Conservation (phyloP, 805 yeast genomes). For the Scheffersomyces coipomensis region DNA sequence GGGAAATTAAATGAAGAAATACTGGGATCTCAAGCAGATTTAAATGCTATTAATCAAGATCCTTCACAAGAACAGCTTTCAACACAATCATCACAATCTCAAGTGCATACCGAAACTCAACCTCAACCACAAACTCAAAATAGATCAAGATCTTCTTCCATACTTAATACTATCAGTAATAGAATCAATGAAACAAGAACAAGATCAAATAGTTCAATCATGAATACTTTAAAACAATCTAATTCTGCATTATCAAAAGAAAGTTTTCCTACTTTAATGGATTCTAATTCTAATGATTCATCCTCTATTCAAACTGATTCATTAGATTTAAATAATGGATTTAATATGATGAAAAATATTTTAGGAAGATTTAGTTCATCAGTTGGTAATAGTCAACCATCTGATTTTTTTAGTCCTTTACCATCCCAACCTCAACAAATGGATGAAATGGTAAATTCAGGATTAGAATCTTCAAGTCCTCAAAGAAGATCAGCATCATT, state of each 20-base stretch:
- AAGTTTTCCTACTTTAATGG: slow-evolving; percentile 22
- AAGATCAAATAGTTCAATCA: slow-evolving; percentile 32
- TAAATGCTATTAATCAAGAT: slow-evolving; percentile 1
- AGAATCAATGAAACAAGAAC: slow-evolving; percentile 30
- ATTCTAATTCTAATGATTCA: slow-evolving; percentile 6
- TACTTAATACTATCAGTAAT: slow-evolving; percentile 33
- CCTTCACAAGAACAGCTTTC: background rate
- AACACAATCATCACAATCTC: background rate
- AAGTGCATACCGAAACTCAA: background rate
- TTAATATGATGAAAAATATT: slow-evolving; percentile 32
- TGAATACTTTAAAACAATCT: slow-evolving; percentile 16
- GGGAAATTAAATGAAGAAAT: slow-evolving; percentile 17
- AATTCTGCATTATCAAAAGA: slow-evolving; percentile 18
- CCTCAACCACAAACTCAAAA: background rate
- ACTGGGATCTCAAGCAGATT: slow-evolving; percentile 8
- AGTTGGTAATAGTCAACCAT: background rate
- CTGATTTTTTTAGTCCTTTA: too few relatives aligned
- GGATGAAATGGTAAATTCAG: background rate
- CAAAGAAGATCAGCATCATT: slow-evolving; percentile 15
- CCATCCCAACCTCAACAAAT: too few relatives aligned
- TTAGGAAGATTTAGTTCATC: slow-evolving; percentile 31
- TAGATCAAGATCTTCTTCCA: slow-evolving; percentile 38
- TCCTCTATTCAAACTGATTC: slow-evolving; percentile 13
- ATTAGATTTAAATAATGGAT: slow-evolving; percentile 19
- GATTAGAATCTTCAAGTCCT: slow-evolving; percentile 3